Evolutionary conservation across 495 filamentous ascomycete genomes (phyloP).

Genomic region (Ascodesmis nigricans): DNA sequence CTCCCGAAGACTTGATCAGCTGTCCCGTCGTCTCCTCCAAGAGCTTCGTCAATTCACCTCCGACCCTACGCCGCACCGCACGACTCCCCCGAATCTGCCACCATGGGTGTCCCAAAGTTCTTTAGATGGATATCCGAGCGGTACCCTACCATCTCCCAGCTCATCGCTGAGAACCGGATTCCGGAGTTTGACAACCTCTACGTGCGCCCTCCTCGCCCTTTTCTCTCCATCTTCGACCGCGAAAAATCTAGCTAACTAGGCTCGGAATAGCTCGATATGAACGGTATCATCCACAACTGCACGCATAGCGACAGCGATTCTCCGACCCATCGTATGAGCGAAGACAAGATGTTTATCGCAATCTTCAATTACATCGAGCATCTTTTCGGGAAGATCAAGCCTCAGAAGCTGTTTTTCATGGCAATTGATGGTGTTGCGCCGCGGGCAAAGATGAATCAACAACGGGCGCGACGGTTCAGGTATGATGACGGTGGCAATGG

Average conservation of each 20-base stretch:
- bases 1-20: no score
- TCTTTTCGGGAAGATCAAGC: conserved; percentile 94
- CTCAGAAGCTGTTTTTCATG: conserved; percentile 97
- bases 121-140: conserved; percentile 91
- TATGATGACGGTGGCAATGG: not conserved
- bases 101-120: conserved; percentile 85
- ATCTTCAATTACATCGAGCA: conserved; percentile 99
- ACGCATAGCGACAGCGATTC: conserved; percentile 82
- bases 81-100: no score
- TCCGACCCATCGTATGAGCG: conserved; percentile 75
- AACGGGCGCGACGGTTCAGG: conserved; percentile 85
- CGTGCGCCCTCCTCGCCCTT: conserved; percentile 25
- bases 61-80: no score
- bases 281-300: conserved; percentile 99
- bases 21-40: no score
- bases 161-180: conserved; percentile 97
- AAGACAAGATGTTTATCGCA: conserved; percentile 97
- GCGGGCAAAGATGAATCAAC: conserved; percentile 98
- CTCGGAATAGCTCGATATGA: conserved; percentile 87
- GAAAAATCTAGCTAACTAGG: no score
- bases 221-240: not conserved
- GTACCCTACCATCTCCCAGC: conserved; percentile 94
- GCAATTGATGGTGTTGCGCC: conserved; percentile 94
- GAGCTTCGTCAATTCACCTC: no score
- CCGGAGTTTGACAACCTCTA: conserved; percentile 98